phyloP scores from a whole-genome alignment of 495 filamentous ascomycete species.

The Oidiodendron maius region DNA sequence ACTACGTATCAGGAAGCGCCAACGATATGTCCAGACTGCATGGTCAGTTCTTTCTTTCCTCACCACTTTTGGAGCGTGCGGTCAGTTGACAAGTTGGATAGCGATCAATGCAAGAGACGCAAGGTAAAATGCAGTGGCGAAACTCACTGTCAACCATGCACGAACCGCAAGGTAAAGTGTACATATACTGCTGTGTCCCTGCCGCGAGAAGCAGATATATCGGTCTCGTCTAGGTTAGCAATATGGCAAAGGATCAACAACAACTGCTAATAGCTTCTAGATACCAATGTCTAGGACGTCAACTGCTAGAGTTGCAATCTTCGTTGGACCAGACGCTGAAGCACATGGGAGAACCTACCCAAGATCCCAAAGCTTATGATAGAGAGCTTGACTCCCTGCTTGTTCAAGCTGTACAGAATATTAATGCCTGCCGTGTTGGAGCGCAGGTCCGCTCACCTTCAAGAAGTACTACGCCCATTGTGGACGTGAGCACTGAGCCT shows the following conservation, averaged over 20 bases:
- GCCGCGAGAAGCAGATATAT: background rate
- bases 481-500: background rate
- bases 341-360: background rate
- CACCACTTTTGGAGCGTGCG: background rate
- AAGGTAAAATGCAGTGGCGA: conserved; percentile 89
- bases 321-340: background rate
- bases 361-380: background rate
- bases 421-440: conserved; percentile 1
- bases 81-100: background rate
- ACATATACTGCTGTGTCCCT: conserved; percentile 54
- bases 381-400: background rate
- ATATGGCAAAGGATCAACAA: background rate
- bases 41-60: conserved; percentile 2
- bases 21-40: conserved; percentile 3
- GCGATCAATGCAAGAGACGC: conserved; percentile 79
- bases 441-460: too few relatives aligned
- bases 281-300: background rate
- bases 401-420: background rate
- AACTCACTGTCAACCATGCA: conserved; percentile 70
- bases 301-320: background rate
- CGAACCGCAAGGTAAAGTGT: conserved; percentile 67
- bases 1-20: too few relatives aligned
- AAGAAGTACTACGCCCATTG: background rate
- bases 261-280: background rate
- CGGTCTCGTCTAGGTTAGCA: background rate